phyloP scores from a whole-genome alignment of 2,329 filamentous ascomycete species.

The Talaromyces sp. region DNA sequence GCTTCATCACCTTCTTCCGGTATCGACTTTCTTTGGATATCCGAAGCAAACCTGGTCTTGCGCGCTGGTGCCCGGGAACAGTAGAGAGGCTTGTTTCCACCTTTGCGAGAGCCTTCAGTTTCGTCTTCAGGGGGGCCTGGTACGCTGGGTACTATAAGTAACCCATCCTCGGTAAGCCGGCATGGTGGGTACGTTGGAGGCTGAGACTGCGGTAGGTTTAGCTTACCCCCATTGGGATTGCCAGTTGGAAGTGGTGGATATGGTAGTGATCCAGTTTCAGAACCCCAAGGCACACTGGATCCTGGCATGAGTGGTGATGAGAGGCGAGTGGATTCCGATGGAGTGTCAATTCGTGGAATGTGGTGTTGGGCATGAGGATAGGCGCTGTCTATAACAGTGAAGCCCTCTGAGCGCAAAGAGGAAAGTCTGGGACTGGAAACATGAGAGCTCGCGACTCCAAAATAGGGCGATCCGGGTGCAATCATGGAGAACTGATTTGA shows the following conservation, averaged over 20 bases:
- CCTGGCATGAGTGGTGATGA: not conserved
- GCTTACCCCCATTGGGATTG: not conserved
- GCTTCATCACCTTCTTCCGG: not conserved
- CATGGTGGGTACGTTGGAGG: constrained; percentile 7
- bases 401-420: not conserved
- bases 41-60: not conserved
- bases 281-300: not conserved
- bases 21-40: not conserved
- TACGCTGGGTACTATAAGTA: constrained; percentile 11
- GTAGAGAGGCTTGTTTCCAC: not conserved
- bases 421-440: not conserved
- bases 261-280: not conserved
- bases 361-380: not conserved
- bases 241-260: not conserved
- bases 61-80: not conserved
- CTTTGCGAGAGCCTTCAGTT: not conserved
- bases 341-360: not conserved
- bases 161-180: constrained; percentile 2
- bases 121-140: not conserved
- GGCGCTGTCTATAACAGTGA: not conserved
- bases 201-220: not conserved
- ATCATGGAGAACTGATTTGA: not conserved
- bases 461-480: not conserved
- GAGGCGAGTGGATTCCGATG: not conserved
- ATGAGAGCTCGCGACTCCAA: not conserved